Percentiles rank a stretch among this genome's conserved stretches.
Conservation (phyloP, 495 filamentous ascomycete species). For the Aspergillus haitiensis region DNA sequence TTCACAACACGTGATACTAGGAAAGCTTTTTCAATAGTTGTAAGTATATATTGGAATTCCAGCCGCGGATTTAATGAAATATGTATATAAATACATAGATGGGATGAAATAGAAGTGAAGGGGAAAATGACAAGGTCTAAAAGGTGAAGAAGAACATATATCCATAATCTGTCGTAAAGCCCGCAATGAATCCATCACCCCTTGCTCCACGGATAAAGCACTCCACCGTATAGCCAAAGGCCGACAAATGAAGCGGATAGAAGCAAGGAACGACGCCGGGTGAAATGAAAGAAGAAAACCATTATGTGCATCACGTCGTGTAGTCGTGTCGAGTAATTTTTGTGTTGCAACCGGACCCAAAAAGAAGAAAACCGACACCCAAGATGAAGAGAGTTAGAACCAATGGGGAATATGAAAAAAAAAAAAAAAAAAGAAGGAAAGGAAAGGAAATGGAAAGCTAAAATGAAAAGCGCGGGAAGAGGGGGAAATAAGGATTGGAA, state of each 20-base stretch:
- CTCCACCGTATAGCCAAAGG: background rate
- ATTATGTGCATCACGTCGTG: conserved; percentile 41
- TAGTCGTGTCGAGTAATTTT: conserved; percentile 32
- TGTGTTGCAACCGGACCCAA: conserved; percentile 1
- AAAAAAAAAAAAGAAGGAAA: conserved; percentile 4
- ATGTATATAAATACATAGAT: conserved; percentile 22
- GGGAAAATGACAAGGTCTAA: conserved; percentile 11
- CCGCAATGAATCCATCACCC: conserved; percentile 15
- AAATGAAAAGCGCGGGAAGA: conserved; percentile 5
- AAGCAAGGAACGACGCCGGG: conserved; percentile 20
- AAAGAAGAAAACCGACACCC: conserved; percentile 8
- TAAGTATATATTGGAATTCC: conserved; percentile 16
- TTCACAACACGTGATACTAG: too few relatives aligned
- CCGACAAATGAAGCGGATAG: conserved; percentile 5
- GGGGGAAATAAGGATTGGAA: conserved; percentile 2
- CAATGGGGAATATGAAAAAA: conserved; percentile 24
- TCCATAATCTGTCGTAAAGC: conserved; percentile 21
- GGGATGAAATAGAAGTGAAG: conserved; percentile 11
- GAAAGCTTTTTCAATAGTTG: background rate
- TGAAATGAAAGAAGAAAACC: conserved; percentile 18
- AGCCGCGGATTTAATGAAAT: conserved; percentile 13
- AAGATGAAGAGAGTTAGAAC: conserved; percentile 26
- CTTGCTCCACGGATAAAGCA: conserved; percentile 9
- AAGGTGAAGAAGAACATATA: conserved; percentile 13
- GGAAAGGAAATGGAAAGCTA: background rate